Evolutionary conservation across 2,329 filamentous ascomycete genomes (phyloP).

Genomic region (Aspergillus sp.): DNA sequence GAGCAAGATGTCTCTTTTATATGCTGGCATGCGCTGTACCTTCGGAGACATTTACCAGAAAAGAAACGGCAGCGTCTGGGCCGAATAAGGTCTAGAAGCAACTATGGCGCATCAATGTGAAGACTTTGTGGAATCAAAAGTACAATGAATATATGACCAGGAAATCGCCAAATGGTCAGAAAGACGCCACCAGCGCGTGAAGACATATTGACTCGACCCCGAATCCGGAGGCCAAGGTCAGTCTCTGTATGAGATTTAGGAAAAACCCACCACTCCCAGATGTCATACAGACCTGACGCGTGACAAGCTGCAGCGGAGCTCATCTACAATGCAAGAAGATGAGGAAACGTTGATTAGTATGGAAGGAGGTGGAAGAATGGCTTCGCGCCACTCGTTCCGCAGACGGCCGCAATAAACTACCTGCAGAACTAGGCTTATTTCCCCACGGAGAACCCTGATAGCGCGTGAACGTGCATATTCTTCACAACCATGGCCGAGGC

Average conservation of each 20-base stretch:
- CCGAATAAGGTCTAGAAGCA: no score
- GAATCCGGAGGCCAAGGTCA: not conserved
- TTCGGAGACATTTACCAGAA: no score
- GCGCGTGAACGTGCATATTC: not conserved
- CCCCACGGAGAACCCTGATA: slow-evolving; percentile 3
- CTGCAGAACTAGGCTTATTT: slow-evolving; percentile 3
- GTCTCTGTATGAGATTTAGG: not conserved
- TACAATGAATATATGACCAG: no score
- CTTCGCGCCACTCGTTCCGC: not conserved
- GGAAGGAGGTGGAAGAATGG: no score
- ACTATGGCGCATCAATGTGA: no score
- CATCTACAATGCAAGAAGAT: not conserved
- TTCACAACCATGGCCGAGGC: not conserved
- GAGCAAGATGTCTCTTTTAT: no score
- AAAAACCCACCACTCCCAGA: not conserved
- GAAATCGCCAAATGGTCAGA: not conserved
- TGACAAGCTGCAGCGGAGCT: no score
- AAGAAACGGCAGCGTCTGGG: no score
- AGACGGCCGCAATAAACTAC: not conserved
- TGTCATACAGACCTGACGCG: no score
- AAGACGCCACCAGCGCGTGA: not conserved
- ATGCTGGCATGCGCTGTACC: no score
- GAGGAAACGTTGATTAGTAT: not conserved
- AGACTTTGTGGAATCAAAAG: no score
- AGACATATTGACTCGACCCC: not conserved